Conservation (phyloP, 371 early-diverging fungal genomes). For the Rhizomucor pusillus region DNA sequence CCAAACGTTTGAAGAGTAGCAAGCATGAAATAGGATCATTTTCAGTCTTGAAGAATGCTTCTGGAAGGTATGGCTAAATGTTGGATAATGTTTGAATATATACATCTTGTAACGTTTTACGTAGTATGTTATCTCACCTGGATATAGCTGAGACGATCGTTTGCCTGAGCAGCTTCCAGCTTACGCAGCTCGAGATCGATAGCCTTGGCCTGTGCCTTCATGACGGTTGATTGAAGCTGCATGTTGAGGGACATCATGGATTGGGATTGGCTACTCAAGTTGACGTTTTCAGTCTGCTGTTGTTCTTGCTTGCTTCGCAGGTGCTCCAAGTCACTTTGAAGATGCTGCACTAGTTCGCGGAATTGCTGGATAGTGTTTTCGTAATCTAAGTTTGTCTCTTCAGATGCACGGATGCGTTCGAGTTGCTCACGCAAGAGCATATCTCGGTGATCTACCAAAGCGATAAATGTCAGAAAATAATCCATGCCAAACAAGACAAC, state of each 20-base stretch:
- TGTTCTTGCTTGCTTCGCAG: constrained; percentile 63
- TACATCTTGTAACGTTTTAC: no score
- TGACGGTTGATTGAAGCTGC: constrained; percentile 75
- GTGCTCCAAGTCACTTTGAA: constrained; percentile 76
- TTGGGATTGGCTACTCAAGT: constrained; percentile 70
- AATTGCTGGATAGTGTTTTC: constrained; percentile 86
- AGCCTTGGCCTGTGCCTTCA: constrained; percentile 85
- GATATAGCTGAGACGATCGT: constrained; percentile 69
- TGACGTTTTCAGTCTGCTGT: constrained; percentile 52
- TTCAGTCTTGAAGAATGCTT: constrained; percentile 78
- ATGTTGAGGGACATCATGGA: constrained; percentile 81
- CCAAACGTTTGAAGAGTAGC: constrained; percentile 74
- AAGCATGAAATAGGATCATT: constrained; percentile 76
- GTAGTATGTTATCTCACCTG: constrained; percentile 23
- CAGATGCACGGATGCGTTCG: constrained; percentile 56
- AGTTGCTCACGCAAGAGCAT: constrained; percentile 63
- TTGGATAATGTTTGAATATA: no score
- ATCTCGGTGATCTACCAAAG: constrained; percentile 59
- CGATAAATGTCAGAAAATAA: no score
- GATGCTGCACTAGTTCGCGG: constrained; percentile 75
- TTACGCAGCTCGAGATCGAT: constrained; percentile 89
- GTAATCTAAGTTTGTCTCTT: constrained; percentile 84
- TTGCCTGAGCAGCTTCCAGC: constrained; percentile 82
- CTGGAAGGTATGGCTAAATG: constrained; percentile 77
- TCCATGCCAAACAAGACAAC: background rate